phyloP scores from a whole-genome alignment of 2,329 filamentous ascomycete species.

The Aspergillus novofumigatus region DNA sequence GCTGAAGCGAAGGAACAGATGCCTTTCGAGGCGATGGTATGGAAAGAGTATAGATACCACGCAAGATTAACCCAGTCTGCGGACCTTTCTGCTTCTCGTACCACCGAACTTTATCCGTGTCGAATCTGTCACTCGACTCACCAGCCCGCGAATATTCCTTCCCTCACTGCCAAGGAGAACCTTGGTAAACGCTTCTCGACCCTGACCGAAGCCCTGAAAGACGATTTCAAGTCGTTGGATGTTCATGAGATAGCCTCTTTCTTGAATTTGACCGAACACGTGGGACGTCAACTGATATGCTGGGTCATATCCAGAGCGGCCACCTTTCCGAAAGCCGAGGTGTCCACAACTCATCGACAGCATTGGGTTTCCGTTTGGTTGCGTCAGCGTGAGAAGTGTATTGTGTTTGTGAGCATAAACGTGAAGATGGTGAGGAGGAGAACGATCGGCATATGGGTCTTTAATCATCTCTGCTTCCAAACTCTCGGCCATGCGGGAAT shows the following conservation, averaged over 20 bases:
- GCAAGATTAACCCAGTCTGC: conserved; percentile 64
- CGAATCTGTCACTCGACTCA: conserved; percentile 75
- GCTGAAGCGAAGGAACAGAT: not conserved
- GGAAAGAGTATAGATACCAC: conserved; percentile 2
- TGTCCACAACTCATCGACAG: conserved; percentile 79
- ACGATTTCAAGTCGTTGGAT: conserved; percentile 76
- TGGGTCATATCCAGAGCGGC: conserved; percentile 79
- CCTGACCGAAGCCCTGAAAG: conserved; percentile 78
- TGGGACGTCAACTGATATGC: conserved; percentile 86
- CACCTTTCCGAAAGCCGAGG: conserved; percentile 82
- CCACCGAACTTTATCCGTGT: conserved; percentile 96
- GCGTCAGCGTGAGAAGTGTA: conserved; percentile 85
- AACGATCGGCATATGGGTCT: conserved; percentile 33
- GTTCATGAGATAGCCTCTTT: conserved; percentile 70
- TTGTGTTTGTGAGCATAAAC: conserved; percentile 89
- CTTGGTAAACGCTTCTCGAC: conserved; percentile 86
- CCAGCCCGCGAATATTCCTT: conserved; percentile 66
- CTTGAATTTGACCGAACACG: conserved; percentile 77
- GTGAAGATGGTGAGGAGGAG: conserved; percentile 73
- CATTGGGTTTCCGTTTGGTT: conserved; percentile 73
- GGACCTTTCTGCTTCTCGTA: conserved; percentile 76
- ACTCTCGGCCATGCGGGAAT: conserved; percentile 29
- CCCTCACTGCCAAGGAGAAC: conserved; percentile 84
- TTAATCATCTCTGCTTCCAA: conserved; percentile 33
- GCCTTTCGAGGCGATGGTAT: not conserved